phyloP scores from a whole-genome alignment of 768 basidiomycete species.

The Kwoniella bestiolae region DNA sequence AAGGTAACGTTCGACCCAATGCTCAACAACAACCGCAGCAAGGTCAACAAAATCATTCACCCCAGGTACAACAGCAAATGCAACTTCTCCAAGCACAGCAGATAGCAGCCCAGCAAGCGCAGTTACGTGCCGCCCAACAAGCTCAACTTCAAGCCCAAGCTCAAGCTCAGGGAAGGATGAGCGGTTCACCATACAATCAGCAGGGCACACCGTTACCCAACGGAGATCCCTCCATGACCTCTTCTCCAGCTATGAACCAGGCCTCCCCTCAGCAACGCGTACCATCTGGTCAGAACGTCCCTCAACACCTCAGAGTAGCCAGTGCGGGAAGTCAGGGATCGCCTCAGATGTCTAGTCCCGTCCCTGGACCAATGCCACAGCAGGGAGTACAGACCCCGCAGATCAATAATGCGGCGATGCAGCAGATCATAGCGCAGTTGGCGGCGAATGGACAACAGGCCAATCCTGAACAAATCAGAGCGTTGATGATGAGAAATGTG shows the following conservation, averaged over 20 bases:
- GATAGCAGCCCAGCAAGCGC: constrained; percentile 44
- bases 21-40: constrained; percentile 10
- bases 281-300: constrained; percentile 16
- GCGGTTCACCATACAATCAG: constrained; percentile 42
- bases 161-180: constrained; percentile 16
- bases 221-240: constrained; percentile 15
- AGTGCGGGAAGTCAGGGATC: constrained; percentile 35
- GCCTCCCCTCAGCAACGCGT: constrained; percentile 25
- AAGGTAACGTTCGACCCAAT: constrained; percentile 16
- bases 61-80: constrained; percentile 46
- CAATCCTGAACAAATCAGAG: constrained; percentile 42
- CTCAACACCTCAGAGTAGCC: constrained; percentile 37
- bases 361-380: not conserved
- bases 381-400: constrained; percentile 8
- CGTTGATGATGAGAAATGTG: constrained; percentile 36
- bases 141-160: constrained; percentile 27
- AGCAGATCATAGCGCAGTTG: constrained; percentile 33
- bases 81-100: constrained; percentile 48
- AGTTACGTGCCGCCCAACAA: constrained; percentile 32
- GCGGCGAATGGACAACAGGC: constrained; percentile 37
- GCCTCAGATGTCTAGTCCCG: constrained; percentile 22
- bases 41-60: constrained; percentile 8
- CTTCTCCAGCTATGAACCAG: constrained; percentile 17
- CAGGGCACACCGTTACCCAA: constrained; percentile 29
- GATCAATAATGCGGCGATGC: constrained; percentile 31